Conservation (phyloP, 768 basidiomycete species). For the Rhizopogon roseolus region DNA sequence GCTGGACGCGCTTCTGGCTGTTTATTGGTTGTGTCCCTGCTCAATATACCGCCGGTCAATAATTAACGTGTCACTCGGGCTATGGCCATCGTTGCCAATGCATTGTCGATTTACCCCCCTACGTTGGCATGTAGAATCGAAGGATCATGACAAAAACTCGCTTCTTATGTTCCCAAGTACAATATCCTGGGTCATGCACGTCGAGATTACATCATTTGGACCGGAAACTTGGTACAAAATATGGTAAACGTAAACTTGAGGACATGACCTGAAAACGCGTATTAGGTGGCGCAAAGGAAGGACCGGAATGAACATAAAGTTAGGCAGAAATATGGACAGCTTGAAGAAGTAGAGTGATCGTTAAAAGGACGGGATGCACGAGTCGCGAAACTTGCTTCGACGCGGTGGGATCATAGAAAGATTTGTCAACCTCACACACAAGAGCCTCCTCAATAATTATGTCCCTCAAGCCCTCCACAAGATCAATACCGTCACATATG, state of each 20-base stretch:
- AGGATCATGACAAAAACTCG: slow-evolving; percentile 7
- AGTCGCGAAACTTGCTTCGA: slow-evolving; percentile 82
- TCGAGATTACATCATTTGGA: slow-evolving; percentile 15
- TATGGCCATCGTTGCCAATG: too few species aligned
- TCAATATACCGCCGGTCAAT: too few species aligned
- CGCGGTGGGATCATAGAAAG: slow-evolving; percentile 89
- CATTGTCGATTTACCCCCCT: too few species aligned
- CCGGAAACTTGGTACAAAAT: slow-evolving; percentile 10
- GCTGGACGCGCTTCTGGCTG: too few species aligned
- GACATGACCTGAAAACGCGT: too few species aligned
- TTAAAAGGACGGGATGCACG: slow-evolving; percentile 71
- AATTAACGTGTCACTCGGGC: too few species aligned
- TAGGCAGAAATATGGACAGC: slow-evolving; percentile 27
- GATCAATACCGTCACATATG: too few species aligned
- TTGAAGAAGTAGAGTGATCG: slow-evolving; percentile 79
- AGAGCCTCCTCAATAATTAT: slow-evolving; percentile 97
- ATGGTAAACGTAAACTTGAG: slow-evolving; percentile 6
- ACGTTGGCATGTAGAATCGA: too few species aligned
- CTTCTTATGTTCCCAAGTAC: too few species aligned
- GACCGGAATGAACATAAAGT: slow-evolving; percentile 9
- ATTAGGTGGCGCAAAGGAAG: slow-evolving; percentile 1
- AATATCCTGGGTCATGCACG: slow-evolving; percentile 1
- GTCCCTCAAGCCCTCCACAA: slow-evolving; percentile 91
- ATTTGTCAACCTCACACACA: slow-evolving; percentile 92
- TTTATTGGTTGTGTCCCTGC: too few species aligned